A percentile compares a stretch with the other conserved stretches of the same genome.
Evolutionary conservation across 2,329 filamentous ascomycete genomes (phyloP).

Genomic region (Fusarium transvaalense): DNA sequence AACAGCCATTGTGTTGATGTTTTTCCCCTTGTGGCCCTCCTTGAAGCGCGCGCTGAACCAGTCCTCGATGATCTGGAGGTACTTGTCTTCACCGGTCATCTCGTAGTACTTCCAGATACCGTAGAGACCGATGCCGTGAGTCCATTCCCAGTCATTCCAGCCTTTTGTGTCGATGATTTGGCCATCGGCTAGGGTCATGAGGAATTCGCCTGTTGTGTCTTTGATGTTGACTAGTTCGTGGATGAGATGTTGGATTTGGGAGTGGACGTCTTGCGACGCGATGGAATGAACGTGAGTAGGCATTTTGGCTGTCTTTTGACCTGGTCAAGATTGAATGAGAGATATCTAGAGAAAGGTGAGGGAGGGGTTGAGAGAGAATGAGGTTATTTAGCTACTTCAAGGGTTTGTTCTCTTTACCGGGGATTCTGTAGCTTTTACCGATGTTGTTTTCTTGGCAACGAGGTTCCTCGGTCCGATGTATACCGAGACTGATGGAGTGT

Average conservation of each 20-base stretch:
- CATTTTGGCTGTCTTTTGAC: too few species aligned
- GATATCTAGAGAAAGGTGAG: not conserved
- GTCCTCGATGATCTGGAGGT: constrained; percentile 75
- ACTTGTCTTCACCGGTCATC: constrained; percentile 71
- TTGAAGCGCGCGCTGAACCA: constrained; percentile 80
- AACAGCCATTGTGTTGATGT: constrained; percentile 87
- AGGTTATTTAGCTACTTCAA: constrained; percentile 21
- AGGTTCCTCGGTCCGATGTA: constrained; percentile 38
- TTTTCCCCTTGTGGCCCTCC: constrained; percentile 81
- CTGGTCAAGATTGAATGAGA: not conserved
- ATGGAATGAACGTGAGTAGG: constrained; percentile 58
- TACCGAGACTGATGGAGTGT: constrained; percentile 20
- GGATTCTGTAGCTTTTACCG: constrained; percentile 3
- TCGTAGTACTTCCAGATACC: constrained; percentile 86
- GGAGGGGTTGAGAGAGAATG: not conserved
- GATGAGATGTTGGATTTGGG: constrained; percentile 74
- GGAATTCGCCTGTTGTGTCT: constrained; percentile 79
- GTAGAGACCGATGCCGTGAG: constrained; percentile 83
- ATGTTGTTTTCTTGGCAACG: not conserved
- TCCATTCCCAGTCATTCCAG: constrained; percentile 88
- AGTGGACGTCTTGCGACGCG: constrained; percentile 62
- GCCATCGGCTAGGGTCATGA: constrained; percentile 77
- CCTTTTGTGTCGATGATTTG: constrained; percentile 86
- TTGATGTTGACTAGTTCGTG: constrained; percentile 82
- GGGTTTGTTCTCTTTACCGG: not conserved